phyloP scores from a whole-genome alignment of 169 alveolate genomes.

The Plasmodium knowlesi region DNA sequence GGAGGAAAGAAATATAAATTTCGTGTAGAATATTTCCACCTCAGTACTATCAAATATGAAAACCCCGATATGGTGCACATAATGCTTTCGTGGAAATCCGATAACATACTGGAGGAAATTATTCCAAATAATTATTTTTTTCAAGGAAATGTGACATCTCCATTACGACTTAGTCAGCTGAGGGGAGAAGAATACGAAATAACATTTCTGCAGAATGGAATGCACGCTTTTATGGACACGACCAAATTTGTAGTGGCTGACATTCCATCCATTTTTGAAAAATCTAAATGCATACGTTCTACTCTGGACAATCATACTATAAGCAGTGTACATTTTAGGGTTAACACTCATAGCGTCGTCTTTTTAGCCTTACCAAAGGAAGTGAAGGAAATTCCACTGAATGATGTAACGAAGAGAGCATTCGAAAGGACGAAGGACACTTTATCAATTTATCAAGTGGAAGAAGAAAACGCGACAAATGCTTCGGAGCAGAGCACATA shows the following conservation, averaged over 20 bases:
- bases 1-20: slow-evolving; percentile 89
- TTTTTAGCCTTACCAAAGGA: slow-evolving; percentile 81
- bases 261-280: slow-evolving; percentile 87
- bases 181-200: slow-evolving; percentile 87
- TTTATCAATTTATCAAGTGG: slow-evolving; percentile 69
- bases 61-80: slow-evolving; percentile 78
- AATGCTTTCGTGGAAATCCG: slow-evolving; percentile 87
- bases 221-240: slow-evolving; percentile 86
- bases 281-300: slow-evolving; percentile 78
- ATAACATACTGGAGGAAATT: slow-evolving; percentile 82
- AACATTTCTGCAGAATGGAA: slow-evolving; percentile 89
- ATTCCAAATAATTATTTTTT: slow-evolving; percentile 86
- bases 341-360: slow-evolving; percentile 77
- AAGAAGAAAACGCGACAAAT: slow-evolving; percentile 47
- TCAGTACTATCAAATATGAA: slow-evolving; percentile 83
- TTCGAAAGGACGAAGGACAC: slow-evolving; percentile 35
- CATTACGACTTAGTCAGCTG: slow-evolving; percentile 87
- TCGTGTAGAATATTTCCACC: slow-evolving; percentile 87
- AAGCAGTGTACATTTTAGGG: slow-evolving; percentile 73
- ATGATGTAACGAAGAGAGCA: slow-evolving; percentile 17
- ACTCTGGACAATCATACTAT: slow-evolving; percentile 12
- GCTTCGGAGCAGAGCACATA: slow-evolving; percentile 67
- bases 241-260: slow-evolving; percentile 85
- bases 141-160: slow-evolving; percentile 84
- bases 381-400: slow-evolving; percentile 75